Conservation (phyloP, 148 eudicot species). For the Rhododendron vialii region DNA sequence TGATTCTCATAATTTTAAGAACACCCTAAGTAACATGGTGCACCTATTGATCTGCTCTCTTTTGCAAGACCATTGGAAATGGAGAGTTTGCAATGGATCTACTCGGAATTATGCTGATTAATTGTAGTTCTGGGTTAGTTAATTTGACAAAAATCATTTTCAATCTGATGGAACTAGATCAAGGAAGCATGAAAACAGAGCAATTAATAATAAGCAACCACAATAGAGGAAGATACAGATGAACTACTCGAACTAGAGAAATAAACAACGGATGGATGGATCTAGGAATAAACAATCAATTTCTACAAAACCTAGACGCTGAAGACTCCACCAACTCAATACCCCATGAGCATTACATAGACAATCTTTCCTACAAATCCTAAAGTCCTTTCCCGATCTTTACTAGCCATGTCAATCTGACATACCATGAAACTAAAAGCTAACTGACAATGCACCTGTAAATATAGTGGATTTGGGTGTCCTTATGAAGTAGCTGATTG, state of each 20-base stretch:
- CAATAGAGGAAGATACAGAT: background rate
- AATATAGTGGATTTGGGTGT: background rate
- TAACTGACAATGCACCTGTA: background rate
- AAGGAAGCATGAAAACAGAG: background rate
- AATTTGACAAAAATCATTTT: background rate
- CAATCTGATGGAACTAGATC: background rate
- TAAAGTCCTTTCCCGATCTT: background rate
- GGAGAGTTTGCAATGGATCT: background rate
- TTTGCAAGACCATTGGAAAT: background rate
- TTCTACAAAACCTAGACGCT: background rate
- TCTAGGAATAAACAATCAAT: background rate
- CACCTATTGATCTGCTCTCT: background rate
- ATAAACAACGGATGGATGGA: background rate
- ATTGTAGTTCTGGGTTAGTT: background rate
- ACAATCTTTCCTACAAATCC: background rate
- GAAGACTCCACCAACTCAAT: background rate
- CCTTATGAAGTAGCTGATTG: background rate
- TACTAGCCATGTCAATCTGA: background rate
- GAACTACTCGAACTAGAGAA: background rate
- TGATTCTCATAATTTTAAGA: background rate
- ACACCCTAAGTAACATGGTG: background rate
- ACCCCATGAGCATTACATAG: background rate
- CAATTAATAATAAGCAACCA: background rate
- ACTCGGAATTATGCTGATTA: background rate
- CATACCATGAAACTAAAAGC: background rate